Conservation (phyloP, 257 asterid species). For the Solanum habrochaites region DNA sequence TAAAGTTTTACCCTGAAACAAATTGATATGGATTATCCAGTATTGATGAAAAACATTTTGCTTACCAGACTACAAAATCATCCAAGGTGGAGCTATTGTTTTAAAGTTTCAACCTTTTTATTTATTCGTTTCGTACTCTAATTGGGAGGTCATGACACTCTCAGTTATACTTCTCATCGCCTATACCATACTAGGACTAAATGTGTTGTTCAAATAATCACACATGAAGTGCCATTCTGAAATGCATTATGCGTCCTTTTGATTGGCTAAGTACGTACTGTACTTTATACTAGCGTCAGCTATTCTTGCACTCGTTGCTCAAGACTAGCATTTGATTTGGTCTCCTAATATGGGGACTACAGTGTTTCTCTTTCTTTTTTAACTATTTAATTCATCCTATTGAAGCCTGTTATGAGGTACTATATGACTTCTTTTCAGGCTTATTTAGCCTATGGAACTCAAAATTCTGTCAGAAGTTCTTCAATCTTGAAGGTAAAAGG, state of each 20-base stretch:
- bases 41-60: not conserved
- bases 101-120: not conserved
- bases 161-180: not conserved
- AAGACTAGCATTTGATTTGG: not conserved
- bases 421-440: slow-evolving; percentile 40
- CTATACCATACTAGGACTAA: not conserved
- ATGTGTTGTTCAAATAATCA: not conserved
- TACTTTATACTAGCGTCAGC: not conserved
- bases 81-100: not conserved
- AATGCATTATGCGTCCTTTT: not conserved
- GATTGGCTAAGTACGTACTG: not conserved
- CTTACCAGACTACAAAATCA: not conserved
- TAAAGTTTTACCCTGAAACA: not conserved
- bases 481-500: slow-evolving; percentile 53
- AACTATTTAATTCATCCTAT: not conserved
- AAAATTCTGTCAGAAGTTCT: slow-evolving; percentile 46
- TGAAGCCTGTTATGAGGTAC: not conserved
- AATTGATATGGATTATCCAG: not conserved
- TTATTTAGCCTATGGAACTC: slow-evolving; percentile 83
- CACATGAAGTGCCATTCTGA: not conserved
- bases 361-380: not conserved
- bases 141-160: not conserved
- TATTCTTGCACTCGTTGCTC: not conserved
- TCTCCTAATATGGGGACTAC: not conserved
- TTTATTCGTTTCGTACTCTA: not conserved